phyloP scores from a whole-genome alignment of 2,329 filamentous ascomycete species.

The Fusarium hainanense region DNA sequence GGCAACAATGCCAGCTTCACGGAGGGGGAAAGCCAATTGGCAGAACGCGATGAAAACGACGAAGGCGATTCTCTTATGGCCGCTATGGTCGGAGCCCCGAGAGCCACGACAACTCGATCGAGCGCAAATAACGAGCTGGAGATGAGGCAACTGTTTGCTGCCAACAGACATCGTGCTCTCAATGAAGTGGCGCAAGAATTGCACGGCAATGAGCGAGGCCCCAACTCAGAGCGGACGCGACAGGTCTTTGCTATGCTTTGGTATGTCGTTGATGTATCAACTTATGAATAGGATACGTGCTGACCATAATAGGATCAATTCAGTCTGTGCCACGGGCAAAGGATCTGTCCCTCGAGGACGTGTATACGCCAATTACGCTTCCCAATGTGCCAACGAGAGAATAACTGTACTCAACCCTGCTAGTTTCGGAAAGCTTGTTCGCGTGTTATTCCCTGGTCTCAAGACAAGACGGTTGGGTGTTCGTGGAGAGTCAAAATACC shows the following conservation, averaged over 20 bases:
- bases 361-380: slow-evolving; percentile 96
- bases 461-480: slow-evolving; percentile 93
- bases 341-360: slow-evolving; percentile 91
- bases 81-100: slow-evolving; percentile 59
- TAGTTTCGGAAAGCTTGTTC: slow-evolving; percentile 96
- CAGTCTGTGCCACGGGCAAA: slow-evolving; percentile 78
- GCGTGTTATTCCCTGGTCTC: slow-evolving; percentile 94
- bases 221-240: slow-evolving; percentile 83
- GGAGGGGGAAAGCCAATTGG: slow-evolving; percentile 68
- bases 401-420: slow-evolving; percentile 96
- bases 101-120: slow-evolving; percentile 70
- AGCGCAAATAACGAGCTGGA: slow-evolving; percentile 85
- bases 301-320: slow-evolving; percentile 70
- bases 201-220: slow-evolving; percentile 81
- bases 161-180: slow-evolving; percentile 74
- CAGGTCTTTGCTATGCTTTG: slow-evolving; percentile 92
- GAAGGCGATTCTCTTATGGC: slow-evolving; percentile 65
- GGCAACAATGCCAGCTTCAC: slow-evolving; percentile 64
- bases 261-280: slow-evolving; percentile 59
- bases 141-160: slow-evolving; percentile 78
- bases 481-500: slow-evolving; percentile 97
- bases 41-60: slow-evolving; percentile 69
- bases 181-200: slow-evolving; percentile 80
- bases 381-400: slow-evolving; percentile 89
- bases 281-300: slow-evolving; percentile 5